Conservation (phyloP, 1,139 yeast species). For the Lodderomyces margitis region DNA sequence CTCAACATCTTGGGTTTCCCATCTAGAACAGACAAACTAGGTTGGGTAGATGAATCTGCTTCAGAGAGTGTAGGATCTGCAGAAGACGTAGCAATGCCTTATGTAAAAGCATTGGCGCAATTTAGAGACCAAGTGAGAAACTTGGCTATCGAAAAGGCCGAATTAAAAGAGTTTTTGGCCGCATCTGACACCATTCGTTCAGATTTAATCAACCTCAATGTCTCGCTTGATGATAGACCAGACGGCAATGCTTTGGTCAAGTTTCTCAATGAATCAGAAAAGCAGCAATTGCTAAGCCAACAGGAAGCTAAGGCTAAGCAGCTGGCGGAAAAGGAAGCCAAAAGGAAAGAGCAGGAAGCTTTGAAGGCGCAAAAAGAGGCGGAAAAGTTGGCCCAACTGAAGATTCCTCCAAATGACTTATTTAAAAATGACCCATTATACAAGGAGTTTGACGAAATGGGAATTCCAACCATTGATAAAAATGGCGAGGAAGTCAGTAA, state of each 20-base stretch:
- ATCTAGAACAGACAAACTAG: slow-evolving; percentile 64
- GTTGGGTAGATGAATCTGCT: slow-evolving; percentile 59
- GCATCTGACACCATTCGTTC: slow-evolving; percentile 41
- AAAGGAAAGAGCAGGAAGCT: slow-evolving; percentile 38
- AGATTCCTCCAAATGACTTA: slow-evolving; percentile 66
- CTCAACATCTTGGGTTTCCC: slow-evolving; percentile 74
- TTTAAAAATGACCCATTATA: slow-evolving; percentile 59
- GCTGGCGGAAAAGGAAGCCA: slow-evolving; percentile 37
- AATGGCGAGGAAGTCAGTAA: slow-evolving; percentile 88
- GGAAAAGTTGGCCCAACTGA: slow-evolving; percentile 69
- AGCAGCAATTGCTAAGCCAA: slow-evolving; percentile 58
- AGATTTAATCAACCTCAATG: slow-evolving; percentile 71
- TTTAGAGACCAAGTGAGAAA: slow-evolving; percentile 82
- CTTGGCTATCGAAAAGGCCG: slow-evolving; percentile 66
- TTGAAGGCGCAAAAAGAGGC: slow-evolving; percentile 57
- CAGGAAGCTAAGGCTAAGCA: slow-evolving; percentile 61
- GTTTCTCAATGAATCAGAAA: slow-evolving; percentile 69
- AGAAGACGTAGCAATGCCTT: slow-evolving; percentile 78
- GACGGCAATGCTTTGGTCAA: slow-evolving; percentile 80
- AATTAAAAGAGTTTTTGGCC: slow-evolving; percentile 52
- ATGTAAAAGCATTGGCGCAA: slow-evolving; percentile 67
- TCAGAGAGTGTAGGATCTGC: slow-evolving; percentile 24
- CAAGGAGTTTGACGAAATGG: slow-evolving; percentile 79
- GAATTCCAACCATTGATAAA: slow-evolving; percentile 74
- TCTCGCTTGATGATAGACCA: slow-evolving; percentile 85